These are phyloP conservation scores for Brettanomyces sp. DNA, from an alignment of 805 yeast species.

Conservation along the genomic window DNA sequence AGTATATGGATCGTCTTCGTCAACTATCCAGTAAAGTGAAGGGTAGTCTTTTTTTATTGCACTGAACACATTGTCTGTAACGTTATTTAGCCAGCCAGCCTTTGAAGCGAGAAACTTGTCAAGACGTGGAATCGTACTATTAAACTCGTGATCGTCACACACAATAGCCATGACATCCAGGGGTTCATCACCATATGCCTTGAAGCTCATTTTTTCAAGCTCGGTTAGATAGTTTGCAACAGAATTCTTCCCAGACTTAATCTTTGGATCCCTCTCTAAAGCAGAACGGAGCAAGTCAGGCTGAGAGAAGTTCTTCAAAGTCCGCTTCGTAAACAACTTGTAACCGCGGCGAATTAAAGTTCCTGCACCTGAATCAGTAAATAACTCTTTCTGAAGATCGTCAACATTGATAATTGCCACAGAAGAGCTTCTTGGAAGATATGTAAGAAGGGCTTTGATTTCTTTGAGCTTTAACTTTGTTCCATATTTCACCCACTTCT, in stretches of 20 bases:
- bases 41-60: slow-evolving; percentile 68
- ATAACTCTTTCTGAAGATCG: slow-evolving; percentile 92
- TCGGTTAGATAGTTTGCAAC: slow-evolving; percentile 76
- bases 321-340: slow-evolving; percentile 65
- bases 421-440: slow-evolving; percentile 91
- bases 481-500: slow-evolving; percentile 98
- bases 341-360: slow-evolving; percentile 97
- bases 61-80: slow-evolving; percentile 87
- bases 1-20: slow-evolving; percentile 84
- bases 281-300: slow-evolving; percentile 74
- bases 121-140: slow-evolving; percentile 48
- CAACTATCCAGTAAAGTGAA: slow-evolving; percentile 77
- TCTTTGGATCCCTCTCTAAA: slow-evolving; percentile 66
- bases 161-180: slow-evolving; percentile 90
- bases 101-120: slow-evolving; percentile 83
- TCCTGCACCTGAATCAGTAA: slow-evolving; percentile 99
- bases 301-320: slow-evolving; percentile 57
- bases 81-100: slow-evolving; percentile 95
- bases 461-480: slow-evolving; percentile 95
- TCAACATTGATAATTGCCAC: slow-evolving; percentile 95
- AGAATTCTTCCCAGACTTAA: slow-evolving; percentile 57
- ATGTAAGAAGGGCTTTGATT: slow-evolving; percentile 87
- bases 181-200: slow-evolving; percentile 91
- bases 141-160: slow-evolving; percentile 28
- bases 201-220: slow-evolving; percentile 54